Conservation (phyloP, 2,329 filamentous ascomycete species). For the Pseudogymnoascus sp. region DNA sequence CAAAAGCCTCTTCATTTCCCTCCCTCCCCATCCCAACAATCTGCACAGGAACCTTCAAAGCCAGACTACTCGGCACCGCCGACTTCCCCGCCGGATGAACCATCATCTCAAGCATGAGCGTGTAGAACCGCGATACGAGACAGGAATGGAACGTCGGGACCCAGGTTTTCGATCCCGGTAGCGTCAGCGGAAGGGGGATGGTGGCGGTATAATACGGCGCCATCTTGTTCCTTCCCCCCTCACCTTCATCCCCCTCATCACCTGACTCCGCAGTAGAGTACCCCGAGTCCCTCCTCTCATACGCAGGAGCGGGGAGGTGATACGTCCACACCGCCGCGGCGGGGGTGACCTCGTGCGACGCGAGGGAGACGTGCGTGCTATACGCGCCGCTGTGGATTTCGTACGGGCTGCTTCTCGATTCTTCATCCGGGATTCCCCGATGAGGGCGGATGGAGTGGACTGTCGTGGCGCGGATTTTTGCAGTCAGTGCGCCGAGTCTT, state of each 20-base stretch:
- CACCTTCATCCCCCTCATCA: not conserved
- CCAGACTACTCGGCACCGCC: not conserved
- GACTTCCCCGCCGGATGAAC: constrained; percentile 34
- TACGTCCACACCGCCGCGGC: constrained; percentile 26
- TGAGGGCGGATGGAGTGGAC: constrained; percentile 22
- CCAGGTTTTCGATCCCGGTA: constrained; percentile 53
- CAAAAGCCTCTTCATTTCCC: not conserved
- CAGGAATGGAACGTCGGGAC: constrained; percentile 64
- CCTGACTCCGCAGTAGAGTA: constrained; percentile 17
- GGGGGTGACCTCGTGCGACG: constrained; percentile 23
- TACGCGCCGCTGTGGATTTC: constrained; percentile 23
- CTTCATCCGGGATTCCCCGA: constrained; percentile 17
- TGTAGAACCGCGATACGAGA: constrained; percentile 55
- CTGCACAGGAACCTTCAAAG: not conserved
- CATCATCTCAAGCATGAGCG: constrained; percentile 49
- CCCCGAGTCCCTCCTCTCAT: constrained; percentile 22
- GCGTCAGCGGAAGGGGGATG: constrained; percentile 54
- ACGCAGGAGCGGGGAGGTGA: constrained; percentile 18
- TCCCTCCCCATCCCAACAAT: not conserved
- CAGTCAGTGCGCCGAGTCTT: constrained; percentile 23
- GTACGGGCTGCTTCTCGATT: constrained; percentile 15
- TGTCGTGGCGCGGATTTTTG: constrained; percentile 25
- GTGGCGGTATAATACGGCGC: constrained; percentile 45
- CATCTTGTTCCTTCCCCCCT: not conserved
- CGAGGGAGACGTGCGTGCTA: constrained; percentile 20